Evolutionary conservation across 2,329 filamentous ascomycete genomes (phyloP).

Genomic region (Monilinia polystroma): DNA sequence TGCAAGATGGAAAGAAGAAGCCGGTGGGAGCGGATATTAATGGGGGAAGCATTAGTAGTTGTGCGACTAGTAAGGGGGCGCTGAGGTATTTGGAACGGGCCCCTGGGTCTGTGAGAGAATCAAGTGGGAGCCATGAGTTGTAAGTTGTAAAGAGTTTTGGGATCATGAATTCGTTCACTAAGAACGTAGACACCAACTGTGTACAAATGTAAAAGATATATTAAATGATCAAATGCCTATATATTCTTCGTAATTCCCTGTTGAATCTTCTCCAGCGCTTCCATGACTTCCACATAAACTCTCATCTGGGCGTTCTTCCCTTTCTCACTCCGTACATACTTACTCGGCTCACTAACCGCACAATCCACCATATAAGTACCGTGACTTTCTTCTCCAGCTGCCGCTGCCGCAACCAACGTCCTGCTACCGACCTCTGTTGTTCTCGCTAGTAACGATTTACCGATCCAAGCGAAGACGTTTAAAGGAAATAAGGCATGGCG

Average conservation of each 20-base stretch:
- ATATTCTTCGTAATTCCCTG: slow-evolving; percentile 41
- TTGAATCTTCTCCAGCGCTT: slow-evolving; percentile 46
- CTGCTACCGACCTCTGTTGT: slow-evolving; percentile 41
- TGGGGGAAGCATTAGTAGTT: slow-evolving; percentile 52
- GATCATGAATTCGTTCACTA: neutral
- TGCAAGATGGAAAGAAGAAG: slow-evolving; percentile 48
- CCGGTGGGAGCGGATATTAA: slow-evolving; percentile 43
- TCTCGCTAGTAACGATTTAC: slow-evolving; percentile 35
- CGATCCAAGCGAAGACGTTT: slow-evolving; percentile 32
- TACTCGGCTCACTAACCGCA: slow-evolving; percentile 36
- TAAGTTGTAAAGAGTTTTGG: slow-evolving; percentile 4
- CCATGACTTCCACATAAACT: slow-evolving; percentile 47
- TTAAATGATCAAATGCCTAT: neutral
- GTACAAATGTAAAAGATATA: neutral
- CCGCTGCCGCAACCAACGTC: slow-evolving; percentile 39
- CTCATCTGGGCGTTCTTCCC: slow-evolving; percentile 42
- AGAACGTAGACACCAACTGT: neutral
- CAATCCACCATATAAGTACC: slow-evolving; percentile 38
- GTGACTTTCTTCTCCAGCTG: slow-evolving; percentile 38
- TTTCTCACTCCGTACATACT: slow-evolving; percentile 42
- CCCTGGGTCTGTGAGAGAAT: slow-evolving; percentile 8
- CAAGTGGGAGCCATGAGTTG: slow-evolving; percentile 7
- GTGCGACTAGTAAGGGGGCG: slow-evolving; percentile 53
- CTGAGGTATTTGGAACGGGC: slow-evolving; percentile 56
- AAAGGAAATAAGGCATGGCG: slow-evolving; percentile 36